Base-by-base conservation (phyloP, 148 eudicot genomes). In the Tetragonia tetragonoides region DNA sequence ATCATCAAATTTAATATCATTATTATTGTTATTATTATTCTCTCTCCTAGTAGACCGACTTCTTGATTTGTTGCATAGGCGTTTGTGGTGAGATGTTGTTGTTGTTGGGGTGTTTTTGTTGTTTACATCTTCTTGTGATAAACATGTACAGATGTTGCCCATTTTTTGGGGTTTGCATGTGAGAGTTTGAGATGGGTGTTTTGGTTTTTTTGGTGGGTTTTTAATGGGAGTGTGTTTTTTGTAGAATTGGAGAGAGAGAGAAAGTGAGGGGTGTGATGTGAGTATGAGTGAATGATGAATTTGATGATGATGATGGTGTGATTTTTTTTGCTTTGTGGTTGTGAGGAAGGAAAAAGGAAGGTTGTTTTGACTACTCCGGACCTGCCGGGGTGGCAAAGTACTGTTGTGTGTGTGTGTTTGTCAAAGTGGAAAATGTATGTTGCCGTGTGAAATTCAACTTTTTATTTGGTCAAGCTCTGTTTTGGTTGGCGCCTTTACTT, bases 81-180 rank as follows among this genome's bases (percentile, higher is more conserved):
- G 83, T 76, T 85, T 84, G 39, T 78, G 75, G 46, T 61, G 78
- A 51, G 68, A n/a, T n/a, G n/a, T 74, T 6, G 68, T 73, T 63
- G 84, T 70, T 41, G 85, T 87, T 0, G 84, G 79, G 47, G 77
- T 73, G 68, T 73, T 54, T 49, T 65, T 51, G 76, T 75, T 71
- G 65, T 3, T 14, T 5, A 23, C 42, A 4, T 41, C 62, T 10
- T 68, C 68, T 20, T 81, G 60, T 81, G 87, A 23, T 83, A 91
- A 68, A 85, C 83, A 75, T 37, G 78, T 84, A 72, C 97, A 92
- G 57, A 83, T 12, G n/a, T 83, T 83, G 0, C 97, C 97, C 97
- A 93, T 18, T 44, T 18, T 44, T 44, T 3, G 66, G 28, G 61
- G 49, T 7, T 71, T 77, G 78, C 82, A 79, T 82, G 80, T 54